Evolutionary conservation across 805 yeast species (phyloP).

Genomic region (Kuraishia ogatae): DNA sequence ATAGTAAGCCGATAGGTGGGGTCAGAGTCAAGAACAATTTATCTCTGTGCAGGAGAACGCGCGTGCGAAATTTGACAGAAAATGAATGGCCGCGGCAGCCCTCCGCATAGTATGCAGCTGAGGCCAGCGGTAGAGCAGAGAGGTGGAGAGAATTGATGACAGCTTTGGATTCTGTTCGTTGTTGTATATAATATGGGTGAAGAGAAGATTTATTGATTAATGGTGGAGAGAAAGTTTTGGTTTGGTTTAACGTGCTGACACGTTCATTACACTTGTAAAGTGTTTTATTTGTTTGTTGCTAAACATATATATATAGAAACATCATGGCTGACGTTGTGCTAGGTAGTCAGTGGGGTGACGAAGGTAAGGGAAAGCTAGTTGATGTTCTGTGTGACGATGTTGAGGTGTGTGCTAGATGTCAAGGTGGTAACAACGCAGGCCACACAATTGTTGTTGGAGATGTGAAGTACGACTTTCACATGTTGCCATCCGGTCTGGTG

Average conservation of each 20-base stretch:
- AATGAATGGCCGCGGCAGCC: background rate
- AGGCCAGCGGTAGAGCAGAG: background rate
- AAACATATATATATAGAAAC: background rate
- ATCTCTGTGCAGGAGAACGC: background rate
- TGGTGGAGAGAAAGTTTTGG: background rate
- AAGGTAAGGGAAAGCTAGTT: constrained; percentile 97
- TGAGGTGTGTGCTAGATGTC: constrained; percentile 96
- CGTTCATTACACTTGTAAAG: constrained; percentile 4
- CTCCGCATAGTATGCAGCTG: background rate
- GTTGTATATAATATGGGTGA: background rate
- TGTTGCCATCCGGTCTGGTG: constrained; percentile 97
- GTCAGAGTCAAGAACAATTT: background rate
- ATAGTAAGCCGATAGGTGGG: background rate
- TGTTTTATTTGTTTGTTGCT: constrained; percentile 1
- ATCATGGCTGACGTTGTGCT: constrained; percentile 83
- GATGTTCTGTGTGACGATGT: constrained; percentile 91
- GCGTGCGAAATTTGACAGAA: background rate
- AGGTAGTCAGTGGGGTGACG: constrained; percentile 99
- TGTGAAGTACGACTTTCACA: constrained; percentile 92
- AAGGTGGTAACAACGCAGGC: constrained; percentile 99
- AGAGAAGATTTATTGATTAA: background rate
- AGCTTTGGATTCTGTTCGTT: background rate
- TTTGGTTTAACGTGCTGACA: constrained; percentile 2
- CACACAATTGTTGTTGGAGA: constrained; percentile 93
- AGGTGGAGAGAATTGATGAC: background rate